Percentiles rank a stretch among this genome's conserved stretches.
phyloP scores from a whole-genome alignment of 1,139 yeast genomes.

The Nakaseomyces kungkrabaensis region DNA sequence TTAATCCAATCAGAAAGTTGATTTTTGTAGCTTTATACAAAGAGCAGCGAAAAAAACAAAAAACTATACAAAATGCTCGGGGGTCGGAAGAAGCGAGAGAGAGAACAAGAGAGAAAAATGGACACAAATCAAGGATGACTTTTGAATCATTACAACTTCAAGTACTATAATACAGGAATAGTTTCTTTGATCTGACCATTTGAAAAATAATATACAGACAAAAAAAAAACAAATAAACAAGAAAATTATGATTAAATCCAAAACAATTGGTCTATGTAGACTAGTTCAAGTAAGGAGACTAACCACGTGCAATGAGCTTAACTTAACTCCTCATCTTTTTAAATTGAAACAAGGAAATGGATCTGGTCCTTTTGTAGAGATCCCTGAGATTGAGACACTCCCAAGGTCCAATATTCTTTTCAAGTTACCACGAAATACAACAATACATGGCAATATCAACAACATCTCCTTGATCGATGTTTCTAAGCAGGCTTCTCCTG shows the following conservation, averaged over 20 bases:
- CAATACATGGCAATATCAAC: not conserved
- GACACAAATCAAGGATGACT: no score
- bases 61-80: not conserved
- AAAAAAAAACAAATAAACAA: no score
- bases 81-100: no score
- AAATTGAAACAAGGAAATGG: not conserved
- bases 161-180: no score
- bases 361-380: not conserved
- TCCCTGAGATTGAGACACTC: not conserved
- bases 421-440: not conserved
- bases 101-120: no score
- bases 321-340: not conserved
- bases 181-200: no score
- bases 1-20: not conserved
- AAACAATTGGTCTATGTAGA: not conserved
- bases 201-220: no score
- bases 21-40: not conserved
- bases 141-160: no score
- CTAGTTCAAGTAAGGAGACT: not conserved
- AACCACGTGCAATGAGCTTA: not conserved
- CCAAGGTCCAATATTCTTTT: not conserved
- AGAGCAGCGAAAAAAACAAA: not conserved
- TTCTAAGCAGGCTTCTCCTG: not conserved
- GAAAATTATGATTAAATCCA: no score
- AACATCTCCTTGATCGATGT: not conserved